phyloP scores from a whole-genome alignment of 139 green algal species.

The Coccomyxa sp. region DNA sequence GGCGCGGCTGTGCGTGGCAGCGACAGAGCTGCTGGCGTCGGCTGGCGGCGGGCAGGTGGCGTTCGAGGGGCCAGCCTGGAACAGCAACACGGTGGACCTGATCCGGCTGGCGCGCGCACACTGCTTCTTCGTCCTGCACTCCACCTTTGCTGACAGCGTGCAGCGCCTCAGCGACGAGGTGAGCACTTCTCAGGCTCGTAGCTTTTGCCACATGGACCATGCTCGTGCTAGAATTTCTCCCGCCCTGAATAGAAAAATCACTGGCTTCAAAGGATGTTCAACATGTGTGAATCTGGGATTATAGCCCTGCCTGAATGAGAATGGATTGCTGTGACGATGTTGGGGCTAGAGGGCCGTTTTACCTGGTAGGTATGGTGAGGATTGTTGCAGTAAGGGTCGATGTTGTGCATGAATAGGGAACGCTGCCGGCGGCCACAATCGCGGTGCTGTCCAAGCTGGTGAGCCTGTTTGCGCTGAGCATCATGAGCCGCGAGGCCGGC shows the following conservation, averaged over 20 bases:
- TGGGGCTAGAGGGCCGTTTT: no score
- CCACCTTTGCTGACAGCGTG: constrained; percentile 44
- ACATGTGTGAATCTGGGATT: no score
- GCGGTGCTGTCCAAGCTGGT: constrained; percentile 56
- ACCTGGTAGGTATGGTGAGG: no score
- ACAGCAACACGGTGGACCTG: constrained; percentile 60
- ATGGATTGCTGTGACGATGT: no score
- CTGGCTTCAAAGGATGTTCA: no score
- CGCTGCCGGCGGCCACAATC: neutral
- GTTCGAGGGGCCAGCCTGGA: constrained; percentile 78
- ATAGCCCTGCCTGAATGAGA: no score
- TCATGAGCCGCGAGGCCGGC: constrained; percentile 41
- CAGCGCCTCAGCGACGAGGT: constrained; percentile 13
- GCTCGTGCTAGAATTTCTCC: no score
- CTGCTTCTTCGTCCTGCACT: constrained; percentile 51
- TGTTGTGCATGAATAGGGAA: constrained; percentile 2
- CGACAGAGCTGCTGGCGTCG: constrained; percentile 18
- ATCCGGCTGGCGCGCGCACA: constrained; percentile 62
- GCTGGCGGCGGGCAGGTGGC: constrained; percentile 35
- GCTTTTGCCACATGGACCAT: neutral
- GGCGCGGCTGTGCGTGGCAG: constrained; percentile 26
- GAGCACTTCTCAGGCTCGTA: neutral
- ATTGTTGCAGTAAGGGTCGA: no score
- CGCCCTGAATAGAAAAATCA: no score
- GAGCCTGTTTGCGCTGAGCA: constrained; percentile 54